Evolutionary conservation across 2,329 filamentous ascomycete species (phyloP).

Genomic region (Seiridium unicorne): DNA sequence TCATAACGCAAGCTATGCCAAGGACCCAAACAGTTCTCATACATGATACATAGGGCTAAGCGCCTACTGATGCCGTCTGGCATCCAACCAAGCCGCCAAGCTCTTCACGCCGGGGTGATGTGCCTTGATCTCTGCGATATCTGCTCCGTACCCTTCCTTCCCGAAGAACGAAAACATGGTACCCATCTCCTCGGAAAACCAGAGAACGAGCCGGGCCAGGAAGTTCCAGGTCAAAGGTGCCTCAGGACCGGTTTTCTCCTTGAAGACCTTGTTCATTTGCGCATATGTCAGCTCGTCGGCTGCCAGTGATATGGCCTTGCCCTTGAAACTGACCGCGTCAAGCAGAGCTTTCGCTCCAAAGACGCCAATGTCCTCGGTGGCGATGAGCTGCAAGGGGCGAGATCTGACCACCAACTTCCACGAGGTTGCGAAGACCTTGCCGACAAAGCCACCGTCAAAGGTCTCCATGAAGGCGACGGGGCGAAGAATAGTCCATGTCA

Average conservation of each 20-base stretch:
- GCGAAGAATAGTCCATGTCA: constrained; percentile 57
- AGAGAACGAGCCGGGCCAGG: neutral
- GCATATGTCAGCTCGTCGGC: constrained; percentile 37
- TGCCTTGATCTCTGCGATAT: neutral
- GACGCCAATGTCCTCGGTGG: constrained; percentile 37
- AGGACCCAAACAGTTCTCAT: no score
- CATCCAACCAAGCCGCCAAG: neutral
- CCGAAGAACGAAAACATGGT: constrained; percentile 6
- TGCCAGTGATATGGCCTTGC: constrained; percentile 33
- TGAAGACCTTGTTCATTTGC: constrained; percentile 29
- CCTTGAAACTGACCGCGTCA: constrained; percentile 28
- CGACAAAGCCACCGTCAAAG: constrained; percentile 25
- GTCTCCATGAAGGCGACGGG: constrained; percentile 60
- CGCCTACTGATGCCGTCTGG: no score
- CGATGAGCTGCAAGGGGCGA: constrained; percentile 31
- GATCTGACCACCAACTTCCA: constrained; percentile 24
- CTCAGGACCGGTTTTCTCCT: constrained; percentile 24
- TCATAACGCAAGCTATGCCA: no score
- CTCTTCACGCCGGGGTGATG: neutral
- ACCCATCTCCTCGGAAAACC: constrained; percentile 4
- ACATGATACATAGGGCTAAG: no score
- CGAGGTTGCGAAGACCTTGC: constrained; percentile 28
- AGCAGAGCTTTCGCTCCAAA: constrained; percentile 35
- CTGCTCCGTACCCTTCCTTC: constrained; percentile 5
- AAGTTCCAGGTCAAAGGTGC: constrained; percentile 22